These are phyloP conservation scores for Arabidopsis thaliana DNA, from an alignment of 345 rosid genomes.

Conservation along the genomic window TAIR10.1 NC_003074.8:21031501-21032000, in stretches of 20 bases:
- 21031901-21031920: conserved; percentile 10
- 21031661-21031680: background rate
- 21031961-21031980: background rate
- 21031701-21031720: background rate
- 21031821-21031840: background rate
- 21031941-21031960: background rate
- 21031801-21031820: background rate
- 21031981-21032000: background rate
- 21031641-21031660: background rate
- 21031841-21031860: background rate
- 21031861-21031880: background rate
- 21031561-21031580: background rate
- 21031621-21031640: background rate
- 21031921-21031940: conserved; percentile 18
- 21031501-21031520: background rate
- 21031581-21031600: background rate
- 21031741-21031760: background rate
- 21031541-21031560: background rate
- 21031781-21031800: background rate
- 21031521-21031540: background rate
- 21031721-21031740: background rate
- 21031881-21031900: conserved; percentile 14
- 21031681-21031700: background rate
- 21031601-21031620: background rate
- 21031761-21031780: background rate